phyloP scores from a whole-genome alignment of 371 early-diverging fungal genomes.

The Choanephora cucurbitarum region DNA sequence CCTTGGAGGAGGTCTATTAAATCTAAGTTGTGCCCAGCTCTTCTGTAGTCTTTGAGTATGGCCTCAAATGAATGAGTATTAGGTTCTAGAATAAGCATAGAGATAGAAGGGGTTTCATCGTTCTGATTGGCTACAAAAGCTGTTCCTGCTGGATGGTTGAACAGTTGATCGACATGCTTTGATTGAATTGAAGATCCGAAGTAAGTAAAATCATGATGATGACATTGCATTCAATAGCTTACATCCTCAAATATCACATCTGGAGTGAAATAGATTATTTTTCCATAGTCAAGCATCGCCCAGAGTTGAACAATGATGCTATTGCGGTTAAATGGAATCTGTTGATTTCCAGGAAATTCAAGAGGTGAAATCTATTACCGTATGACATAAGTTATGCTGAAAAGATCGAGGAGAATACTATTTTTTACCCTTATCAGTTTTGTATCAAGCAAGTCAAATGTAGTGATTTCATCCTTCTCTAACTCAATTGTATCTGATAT shows the following conservation, averaged over 20 bases:
- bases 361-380: conserved; percentile 15
- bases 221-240: conserved; percentile 2
- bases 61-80: conserved; percentile 16
- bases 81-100: conserved; percentile 20
- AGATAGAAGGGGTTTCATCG: neutral
- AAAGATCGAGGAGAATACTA: neutral
- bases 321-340: neutral
- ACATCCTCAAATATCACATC: conserved; percentile 35
- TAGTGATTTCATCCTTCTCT: neutral
- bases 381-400: neutral
- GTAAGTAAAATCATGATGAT: conserved; percentile 7
- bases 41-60: conserved; percentile 5
- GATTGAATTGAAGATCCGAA: neutral
- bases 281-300: conserved; percentile 21
- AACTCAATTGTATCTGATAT: conserved; percentile 20
- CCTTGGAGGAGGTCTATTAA: no score
- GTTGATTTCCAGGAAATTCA: neutral
- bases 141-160: conserved; percentile 16
- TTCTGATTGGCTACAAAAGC: conserved; percentile 7
- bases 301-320: conserved; percentile 2
- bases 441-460: conserved; percentile 15
- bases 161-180: conserved; percentile 35
- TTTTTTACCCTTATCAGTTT: conserved; percentile 16
- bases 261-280: conserved; percentile 32
- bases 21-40: neutral